Percentiles rank a stretch among this genome's conserved stretches.
These are phyloP conservation scores for Xylaria palmicola DNA, from an alignment of 495 filamentous ascomycete genomes.

Conservation along the genomic window DNA sequence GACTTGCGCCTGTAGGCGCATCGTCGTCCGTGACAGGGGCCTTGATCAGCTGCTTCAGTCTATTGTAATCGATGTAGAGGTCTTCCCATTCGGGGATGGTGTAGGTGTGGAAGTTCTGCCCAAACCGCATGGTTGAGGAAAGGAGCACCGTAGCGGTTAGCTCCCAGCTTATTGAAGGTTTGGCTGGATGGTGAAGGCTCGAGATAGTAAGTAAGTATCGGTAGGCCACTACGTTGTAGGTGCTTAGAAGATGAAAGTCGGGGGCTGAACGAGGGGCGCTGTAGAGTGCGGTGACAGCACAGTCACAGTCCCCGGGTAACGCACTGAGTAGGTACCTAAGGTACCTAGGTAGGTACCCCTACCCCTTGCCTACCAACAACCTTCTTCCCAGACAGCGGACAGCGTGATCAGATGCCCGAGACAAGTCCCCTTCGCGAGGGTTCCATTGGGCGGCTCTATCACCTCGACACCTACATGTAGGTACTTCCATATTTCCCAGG, in stretches of 20 bases:
- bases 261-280: neutral
- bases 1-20: neutral
- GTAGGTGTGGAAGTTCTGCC: slow-evolving; percentile 19
- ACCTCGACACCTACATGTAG: no score
- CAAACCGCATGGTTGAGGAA: slow-evolving; percentile 21
- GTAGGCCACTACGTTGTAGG: no score
- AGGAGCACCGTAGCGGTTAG: neutral
- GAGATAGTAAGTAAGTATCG: neutral
- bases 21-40: neutral
- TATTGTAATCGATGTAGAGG: slow-evolving; percentile 26
- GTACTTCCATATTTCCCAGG: no score
- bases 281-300: no score
- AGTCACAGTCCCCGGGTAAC: no score
- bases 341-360: neutral
- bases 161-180: neutral
- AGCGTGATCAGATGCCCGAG: no score
- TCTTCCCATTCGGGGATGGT: slow-evolving; percentile 26
- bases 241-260: neutral
- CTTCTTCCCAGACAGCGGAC: neutral
- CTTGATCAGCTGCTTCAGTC: slow-evolving; percentile 19
- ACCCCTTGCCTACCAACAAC: neutral
- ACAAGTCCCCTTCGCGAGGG: no score
- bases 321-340: no score
- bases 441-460: no score
- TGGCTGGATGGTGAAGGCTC: neutral